Evolutionary conservation across 345 rosid species (phyloP).

Genomic region (Diplotaxis tenuifolia): DNA sequence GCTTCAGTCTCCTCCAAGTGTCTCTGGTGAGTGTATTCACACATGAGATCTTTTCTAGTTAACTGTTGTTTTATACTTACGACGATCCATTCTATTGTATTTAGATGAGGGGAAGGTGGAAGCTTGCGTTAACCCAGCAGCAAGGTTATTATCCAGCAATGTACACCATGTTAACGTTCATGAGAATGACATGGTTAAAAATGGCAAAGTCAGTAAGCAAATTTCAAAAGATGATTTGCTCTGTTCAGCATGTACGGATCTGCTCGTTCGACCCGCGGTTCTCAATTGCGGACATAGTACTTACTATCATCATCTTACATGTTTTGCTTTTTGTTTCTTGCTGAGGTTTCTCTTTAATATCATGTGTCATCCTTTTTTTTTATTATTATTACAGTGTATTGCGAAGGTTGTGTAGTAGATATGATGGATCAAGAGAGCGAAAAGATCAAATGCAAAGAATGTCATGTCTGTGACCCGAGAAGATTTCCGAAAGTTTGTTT

Average conservation of each 20-base stretch:
- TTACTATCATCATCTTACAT: conserved; percentile 48
- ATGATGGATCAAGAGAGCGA: conserved; percentile 38
- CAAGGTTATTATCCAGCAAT: conserved; percentile 12
- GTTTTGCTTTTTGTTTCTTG: background rate
- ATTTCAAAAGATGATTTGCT: conserved; percentile 52
- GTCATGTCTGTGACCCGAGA: conserved; percentile 58
- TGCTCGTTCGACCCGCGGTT: conserved; percentile 57
- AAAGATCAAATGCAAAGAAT: conserved; percentile 58
- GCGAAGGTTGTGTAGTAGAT: conserved; percentile 54
- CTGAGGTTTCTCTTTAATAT: background rate
- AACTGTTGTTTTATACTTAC: background rate
- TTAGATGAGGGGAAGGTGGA: conserved; percentile 24
- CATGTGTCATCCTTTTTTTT: background rate
- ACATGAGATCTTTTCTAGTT: background rate
- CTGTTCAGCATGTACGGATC: conserved; percentile 67
- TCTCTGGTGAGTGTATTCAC: conserved; percentile 29
- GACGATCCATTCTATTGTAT: background rate
- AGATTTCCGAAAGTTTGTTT: conserved; percentile 64
- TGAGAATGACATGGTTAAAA: conserved; percentile 20
- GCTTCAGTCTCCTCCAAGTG: conserved; percentile 9
- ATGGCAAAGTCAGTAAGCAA: conserved; percentile 19
- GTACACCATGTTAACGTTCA: background rate
- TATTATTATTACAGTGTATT: conserved; percentile 76
- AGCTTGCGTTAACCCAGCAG: conserved; percentile 20
- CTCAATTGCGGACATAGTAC: conserved; percentile 96